Conservation (phyloP, 169 alveolate species). For the Cryptosporidium tyzzeri region DNA sequence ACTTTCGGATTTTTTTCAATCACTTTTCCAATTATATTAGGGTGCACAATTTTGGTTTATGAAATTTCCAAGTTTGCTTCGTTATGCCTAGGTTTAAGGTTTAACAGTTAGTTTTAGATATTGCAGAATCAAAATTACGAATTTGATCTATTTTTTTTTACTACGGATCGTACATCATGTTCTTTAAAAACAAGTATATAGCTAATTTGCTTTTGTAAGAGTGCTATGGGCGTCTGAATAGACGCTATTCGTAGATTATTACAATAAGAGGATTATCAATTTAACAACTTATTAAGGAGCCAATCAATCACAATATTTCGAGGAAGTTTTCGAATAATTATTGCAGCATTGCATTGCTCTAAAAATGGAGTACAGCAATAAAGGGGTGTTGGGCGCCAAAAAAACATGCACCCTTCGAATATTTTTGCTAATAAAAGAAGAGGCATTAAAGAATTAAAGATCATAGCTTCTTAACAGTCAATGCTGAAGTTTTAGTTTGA, state of each 20-base stretch:
- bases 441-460: background rate
- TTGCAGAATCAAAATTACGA: background rate
- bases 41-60: slow-evolving; percentile 28
- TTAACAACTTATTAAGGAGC: too few species aligned
- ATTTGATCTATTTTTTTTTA: background rate
- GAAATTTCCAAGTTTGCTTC: slow-evolving; percentile 8
- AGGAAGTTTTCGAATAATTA: background rate
- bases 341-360: background rate
- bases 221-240: background rate
- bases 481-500: background rate
- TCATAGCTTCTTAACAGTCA: background rate
- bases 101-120: background rate
- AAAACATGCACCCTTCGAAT: background rate
- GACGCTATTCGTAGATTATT: too few species aligned
- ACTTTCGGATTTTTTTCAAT: slow-evolving; percentile 47
- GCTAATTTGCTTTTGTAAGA: too few species aligned
- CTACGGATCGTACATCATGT: too few species aligned
- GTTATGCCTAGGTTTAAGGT: background rate
- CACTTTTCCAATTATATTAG: slow-evolving; percentile 16
- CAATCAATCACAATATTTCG: too few species aligned
- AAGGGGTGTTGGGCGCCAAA: background rate
- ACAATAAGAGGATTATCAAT: too few species aligned
- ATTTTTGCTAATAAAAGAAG: too few species aligned
- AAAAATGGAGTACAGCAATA: background rate
- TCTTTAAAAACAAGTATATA: too few species aligned